These are phyloP conservation scores for Iodosphaeria phyllophila DNA, from an alignment of 2,329 filamentous ascomycete species.

Conservation along the genomic window DNA sequence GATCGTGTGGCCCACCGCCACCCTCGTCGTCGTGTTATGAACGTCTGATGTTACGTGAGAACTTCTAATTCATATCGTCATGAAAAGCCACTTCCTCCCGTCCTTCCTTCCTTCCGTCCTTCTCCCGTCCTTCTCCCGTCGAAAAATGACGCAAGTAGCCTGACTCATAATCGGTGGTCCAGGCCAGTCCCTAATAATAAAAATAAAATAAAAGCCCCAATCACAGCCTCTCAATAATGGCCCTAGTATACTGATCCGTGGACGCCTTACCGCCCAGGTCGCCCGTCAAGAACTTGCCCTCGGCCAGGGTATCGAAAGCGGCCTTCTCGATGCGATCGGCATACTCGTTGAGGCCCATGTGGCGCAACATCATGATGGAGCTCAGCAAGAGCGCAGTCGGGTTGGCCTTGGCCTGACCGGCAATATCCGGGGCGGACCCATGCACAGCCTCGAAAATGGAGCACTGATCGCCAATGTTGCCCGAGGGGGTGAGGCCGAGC, in stretches of 20 bases:
- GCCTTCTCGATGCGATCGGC: conserved; percentile 81
- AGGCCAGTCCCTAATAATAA: too few relatives aligned
- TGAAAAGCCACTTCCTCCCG: too few relatives aligned
- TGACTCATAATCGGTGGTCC: too few relatives aligned
- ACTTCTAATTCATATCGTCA: too few relatives aligned
- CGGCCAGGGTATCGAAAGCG: conserved; percentile 83
- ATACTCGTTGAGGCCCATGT: conserved; percentile 81
- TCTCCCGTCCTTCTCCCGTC: too few relatives aligned
- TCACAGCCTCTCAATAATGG: conserved; percentile 65
- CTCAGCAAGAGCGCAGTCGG: conserved; percentile 87
- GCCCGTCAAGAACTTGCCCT: conserved; percentile 92
- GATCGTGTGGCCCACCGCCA: too few relatives aligned
- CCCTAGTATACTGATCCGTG: conserved; percentile 82
- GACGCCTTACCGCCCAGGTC: conserved; percentile 93
- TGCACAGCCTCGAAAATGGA: conserved; percentile 99
- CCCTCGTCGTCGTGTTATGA: too few relatives aligned
- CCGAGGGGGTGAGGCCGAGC: conserved; percentile 89
- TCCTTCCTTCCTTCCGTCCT: too few relatives aligned
- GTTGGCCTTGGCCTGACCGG: conserved; percentile 90
- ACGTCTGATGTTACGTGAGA: too few relatives aligned
- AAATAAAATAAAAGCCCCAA: too few relatives aligned
- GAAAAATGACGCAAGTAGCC: too few relatives aligned
- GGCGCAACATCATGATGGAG: conserved; percentile 99
- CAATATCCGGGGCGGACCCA: conserved; percentile 91
- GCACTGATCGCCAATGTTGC: conserved; percentile 98